Conservation (phyloP, 177 flowering plant species). For the Tripterygium wilfordii region DNA sequence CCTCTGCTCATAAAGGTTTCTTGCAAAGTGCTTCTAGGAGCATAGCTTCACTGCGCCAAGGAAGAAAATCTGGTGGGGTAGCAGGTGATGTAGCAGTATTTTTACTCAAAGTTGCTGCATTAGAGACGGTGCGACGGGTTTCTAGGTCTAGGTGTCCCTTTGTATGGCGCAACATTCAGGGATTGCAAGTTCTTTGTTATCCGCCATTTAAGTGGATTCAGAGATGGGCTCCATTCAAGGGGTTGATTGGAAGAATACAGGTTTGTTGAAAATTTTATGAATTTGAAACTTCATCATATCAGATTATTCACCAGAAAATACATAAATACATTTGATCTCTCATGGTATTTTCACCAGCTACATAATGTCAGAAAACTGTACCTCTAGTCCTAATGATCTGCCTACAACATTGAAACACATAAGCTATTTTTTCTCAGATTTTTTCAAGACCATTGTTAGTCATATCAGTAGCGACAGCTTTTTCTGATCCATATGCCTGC, state of each 20-base stretch:
- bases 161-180: constrained; percentile 78
- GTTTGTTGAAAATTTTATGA: too few species aligned
- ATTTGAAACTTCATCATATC: too few species aligned
- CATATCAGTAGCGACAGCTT: constrained; percentile 67
- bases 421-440: too few species aligned
- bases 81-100: constrained; percentile 44
- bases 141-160: constrained; percentile 72
- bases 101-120: constrained; percentile 63
- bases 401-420: constrained; percentile 18
- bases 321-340: too few species aligned
- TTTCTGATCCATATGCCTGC: constrained; percentile 40
- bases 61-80: constrained; percentile 23
- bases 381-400: too few species aligned
- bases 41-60: constrained; percentile 16
- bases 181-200: constrained; percentile 65
- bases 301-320: too few species aligned
- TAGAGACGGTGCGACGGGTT: constrained; percentile 69
- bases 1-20: constrained; percentile 25
- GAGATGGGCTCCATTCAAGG: constrained; percentile 67
- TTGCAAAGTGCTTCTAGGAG: constrained; percentile 14
- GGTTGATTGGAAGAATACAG: constrained; percentile 60
- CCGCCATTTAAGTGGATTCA: constrained; percentile 89
- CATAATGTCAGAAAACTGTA: too few species aligned
- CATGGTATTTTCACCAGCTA: too few species aligned
- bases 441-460: constrained; percentile 72